Conservation (phyloP, 2,329 filamentous ascomycete genomes). For the Colletotrichum sp. region DNA sequence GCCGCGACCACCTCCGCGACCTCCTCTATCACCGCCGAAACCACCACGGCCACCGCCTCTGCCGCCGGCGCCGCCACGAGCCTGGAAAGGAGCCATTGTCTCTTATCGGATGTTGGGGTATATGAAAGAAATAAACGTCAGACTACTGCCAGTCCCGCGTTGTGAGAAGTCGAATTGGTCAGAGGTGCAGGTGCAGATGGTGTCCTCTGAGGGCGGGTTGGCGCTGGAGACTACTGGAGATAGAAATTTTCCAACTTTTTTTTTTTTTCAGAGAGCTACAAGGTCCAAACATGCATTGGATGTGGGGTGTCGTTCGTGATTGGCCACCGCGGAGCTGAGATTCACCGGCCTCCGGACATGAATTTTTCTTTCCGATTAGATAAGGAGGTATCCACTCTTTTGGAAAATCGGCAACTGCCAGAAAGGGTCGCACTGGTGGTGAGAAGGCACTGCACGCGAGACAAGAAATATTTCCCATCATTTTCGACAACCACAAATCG, state of each 20-base stretch:
- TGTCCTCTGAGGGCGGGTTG: background rate
- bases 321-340: conserved; percentile 3
- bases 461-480: background rate
- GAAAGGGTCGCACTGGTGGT: background rate
- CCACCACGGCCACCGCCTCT: conserved; percentile 41
- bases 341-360: background rate
- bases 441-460: background rate
- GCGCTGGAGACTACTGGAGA: background rate
- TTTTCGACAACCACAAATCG: background rate
- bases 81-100: conserved; percentile 18
- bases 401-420: background rate
- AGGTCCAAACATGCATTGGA: conserved; percentile 19
- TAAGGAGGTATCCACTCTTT: background rate
- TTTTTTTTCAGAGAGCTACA: conserved; percentile 15
- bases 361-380: conserved; percentile 8
- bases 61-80: conserved; percentile 37
- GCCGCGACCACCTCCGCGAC: conserved; percentile 30
- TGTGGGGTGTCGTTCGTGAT: conserved; percentile 17
- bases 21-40: conserved; percentile 37
- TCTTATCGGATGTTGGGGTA: background rate
- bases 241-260: conserved; percentile 17
- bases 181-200: background rate
- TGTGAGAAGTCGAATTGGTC: background rate
- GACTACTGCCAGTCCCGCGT: background rate
- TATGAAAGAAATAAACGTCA: background rate